These are phyloP conservation scores for Aspergillus fructus DNA, from an alignment of 2,329 filamentous ascomycete genomes.

Conservation along the genomic window DNA sequence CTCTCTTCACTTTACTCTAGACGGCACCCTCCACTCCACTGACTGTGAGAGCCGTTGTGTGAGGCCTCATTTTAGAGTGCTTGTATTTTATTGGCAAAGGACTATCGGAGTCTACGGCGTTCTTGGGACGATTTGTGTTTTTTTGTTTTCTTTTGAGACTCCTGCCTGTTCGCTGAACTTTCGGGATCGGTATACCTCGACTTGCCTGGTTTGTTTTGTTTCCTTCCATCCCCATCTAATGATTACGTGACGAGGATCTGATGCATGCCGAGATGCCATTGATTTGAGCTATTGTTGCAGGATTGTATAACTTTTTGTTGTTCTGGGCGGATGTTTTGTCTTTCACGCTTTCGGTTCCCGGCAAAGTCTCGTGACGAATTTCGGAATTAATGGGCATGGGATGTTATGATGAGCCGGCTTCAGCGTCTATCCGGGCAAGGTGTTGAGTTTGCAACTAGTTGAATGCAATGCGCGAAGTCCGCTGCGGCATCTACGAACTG, in stretches of 20 bases:
- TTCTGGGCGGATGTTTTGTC: slow-evolving; percentile 11
- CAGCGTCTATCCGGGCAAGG: slow-evolving; percentile 3
- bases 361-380: slow-evolving; percentile 18
- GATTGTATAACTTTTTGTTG: slow-evolving; percentile 18
- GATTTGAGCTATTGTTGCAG: slow-evolving; percentile 14
- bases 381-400: slow-evolving; percentile 25
- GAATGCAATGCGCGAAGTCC: slow-evolving; percentile 14
- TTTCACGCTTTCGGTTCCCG: slow-evolving; percentile 13
- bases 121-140: slow-evolving; percentile 14
- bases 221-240: slow-evolving; percentile 19
- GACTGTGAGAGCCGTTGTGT: slow-evolving; percentile 5
- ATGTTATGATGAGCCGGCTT: slow-evolving; percentile 18
- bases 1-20: not conserved
- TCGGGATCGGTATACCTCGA: slow-evolving; percentile 7
- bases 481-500: not conserved
- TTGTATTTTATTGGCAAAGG: slow-evolving; percentile 26
- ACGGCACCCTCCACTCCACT: slow-evolving; percentile 1
- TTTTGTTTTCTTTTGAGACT: not conserved
- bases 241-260: slow-evolving; percentile 19
- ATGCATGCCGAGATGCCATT: slow-evolving; percentile 19
- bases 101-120: slow-evolving; percentile 17
- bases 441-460: slow-evolving; percentile 6
- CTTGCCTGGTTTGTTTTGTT: slow-evolving; percentile 19
- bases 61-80: slow-evolving; percentile 21
- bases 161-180: not conserved